Conservation (phyloP, 371 early-diverging fungal genomes). For the Mitosporidium daphniae region DNA sequence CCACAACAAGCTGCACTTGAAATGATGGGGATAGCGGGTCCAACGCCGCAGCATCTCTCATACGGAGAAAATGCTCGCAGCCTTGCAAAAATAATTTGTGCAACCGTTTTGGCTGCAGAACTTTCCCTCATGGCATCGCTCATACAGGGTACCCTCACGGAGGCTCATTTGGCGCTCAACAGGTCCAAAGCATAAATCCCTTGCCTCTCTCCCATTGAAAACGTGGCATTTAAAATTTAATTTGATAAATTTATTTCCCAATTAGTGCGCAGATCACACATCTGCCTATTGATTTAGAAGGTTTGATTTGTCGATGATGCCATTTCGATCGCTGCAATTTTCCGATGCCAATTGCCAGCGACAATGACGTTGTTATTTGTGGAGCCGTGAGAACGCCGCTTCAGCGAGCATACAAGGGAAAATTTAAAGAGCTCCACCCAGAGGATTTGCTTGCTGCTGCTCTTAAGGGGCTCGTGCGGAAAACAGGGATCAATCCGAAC, state of each 20-base stretch:
- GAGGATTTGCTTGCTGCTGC: slow-evolving; percentile 48
- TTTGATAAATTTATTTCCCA: too few species aligned
- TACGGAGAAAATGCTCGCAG: slow-evolving; percentile 39
- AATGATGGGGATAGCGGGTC: slow-evolving; percentile 46
- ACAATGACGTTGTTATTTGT: too few species aligned
- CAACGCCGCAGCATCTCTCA: slow-evolving; percentile 17
- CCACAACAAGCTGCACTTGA: slow-evolving; percentile 57
- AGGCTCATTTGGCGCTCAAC: slow-evolving; percentile 4
- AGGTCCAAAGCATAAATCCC: slow-evolving; percentile 2
- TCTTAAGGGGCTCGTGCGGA: slow-evolving; percentile 27
- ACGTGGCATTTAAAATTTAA: too few species aligned
- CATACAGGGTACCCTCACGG: slow-evolving; percentile 3
- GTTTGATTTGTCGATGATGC: too few species aligned
- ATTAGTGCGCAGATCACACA: too few species aligned
- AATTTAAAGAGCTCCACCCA: slow-evolving; percentile 55
- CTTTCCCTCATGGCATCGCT: slow-evolving; percentile 25
- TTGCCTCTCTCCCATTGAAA: too few species aligned
- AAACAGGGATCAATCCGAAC: slow-evolving; percentile 41
- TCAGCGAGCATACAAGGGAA: slow-evolving; percentile 57
- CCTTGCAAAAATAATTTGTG: slow-evolving; percentile 48
- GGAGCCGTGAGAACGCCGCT: slow-evolving; percentile 46
- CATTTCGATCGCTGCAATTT: too few species aligned
- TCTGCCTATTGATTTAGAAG: too few species aligned
- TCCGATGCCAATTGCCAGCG: too few species aligned
- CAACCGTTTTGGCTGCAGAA: slow-evolving; percentile 83